Base-by-base conservation (phyloP, 148 eudicot species). In the Vaccinium vitisidaea region DNA sequence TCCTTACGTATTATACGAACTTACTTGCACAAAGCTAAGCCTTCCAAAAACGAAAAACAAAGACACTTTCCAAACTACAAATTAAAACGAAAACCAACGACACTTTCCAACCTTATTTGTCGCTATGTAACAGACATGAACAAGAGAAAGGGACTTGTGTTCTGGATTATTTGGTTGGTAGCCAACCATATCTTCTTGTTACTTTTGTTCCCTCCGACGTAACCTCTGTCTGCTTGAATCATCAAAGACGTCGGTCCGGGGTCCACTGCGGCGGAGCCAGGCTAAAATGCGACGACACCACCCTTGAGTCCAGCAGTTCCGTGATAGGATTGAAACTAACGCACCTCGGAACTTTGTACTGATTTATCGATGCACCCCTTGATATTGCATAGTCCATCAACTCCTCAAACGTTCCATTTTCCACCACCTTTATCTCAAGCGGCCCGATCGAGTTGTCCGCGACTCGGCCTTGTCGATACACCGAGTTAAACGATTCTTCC, bases 331-430 rank as follows among this genome's bases (percentile, higher is more conserved):
- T 27, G 36, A 70, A 87, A 81, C 46, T 89, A 25, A 93, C 93
- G 77, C 95, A 93, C 82, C 93, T 90, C 16, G 95, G 91, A 19
- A 77, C 92, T 90, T 93, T 91, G 8, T 90, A 93, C 82, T 93
- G 95, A 69, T 86, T 91, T 18, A 91, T 89, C 0, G 95, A 93
- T 5, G 92, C 91, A 0, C 95, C 93, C 80, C 85, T 89, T 0
- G 90, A 87, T 25, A 93, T 83, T 5, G 95, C 92, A 52, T 91
- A 91, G 61, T 93, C 95, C 95, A 93, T 91, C 16, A 93, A 54
- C 90, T 93, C 91, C 88, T 93, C 95, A 83, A 93, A 93, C 4
- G 95, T 93, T 6, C 93, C 93, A 69, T 32, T 85, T 48, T 81
- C 81, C 16, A 93, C 93, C 0, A 93, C 90, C 61, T 90, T 89